Percentiles rank a stretch among this genome's conserved stretches.
Evolutionary conservation across 306 rosid species (phyloP).

Genomic region (Clitoria ternatea): DNA sequence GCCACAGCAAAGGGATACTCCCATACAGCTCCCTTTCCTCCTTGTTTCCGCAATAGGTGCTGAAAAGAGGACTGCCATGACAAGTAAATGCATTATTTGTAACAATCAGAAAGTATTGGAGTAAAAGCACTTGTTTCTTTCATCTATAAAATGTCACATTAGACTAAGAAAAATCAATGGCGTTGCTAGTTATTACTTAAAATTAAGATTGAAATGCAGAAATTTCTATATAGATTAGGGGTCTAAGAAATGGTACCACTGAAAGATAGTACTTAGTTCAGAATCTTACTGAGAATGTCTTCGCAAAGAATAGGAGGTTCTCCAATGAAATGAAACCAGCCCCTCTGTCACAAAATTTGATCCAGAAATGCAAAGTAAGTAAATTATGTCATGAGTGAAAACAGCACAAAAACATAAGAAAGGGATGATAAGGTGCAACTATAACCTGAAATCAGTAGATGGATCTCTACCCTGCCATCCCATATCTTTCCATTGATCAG

Average conservation of each 20-base stretch:
- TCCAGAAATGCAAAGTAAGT: conserved; percentile 1
- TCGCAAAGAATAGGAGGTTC: conserved; percentile 82
- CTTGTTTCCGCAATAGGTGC: conserved; percentile 61
- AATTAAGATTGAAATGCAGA: neutral
- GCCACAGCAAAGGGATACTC: conserved; percentile 91
- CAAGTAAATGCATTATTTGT: neutral
- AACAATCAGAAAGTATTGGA: neutral
- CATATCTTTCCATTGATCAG: conserved; percentile 97
- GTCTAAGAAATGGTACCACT: neutral
- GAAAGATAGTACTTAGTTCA: neutral
- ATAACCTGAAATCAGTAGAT: conserved; percentile 90
- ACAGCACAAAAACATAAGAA: neutral
- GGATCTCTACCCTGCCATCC: conserved; percentile 99
- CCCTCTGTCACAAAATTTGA: conserved; percentile 50
- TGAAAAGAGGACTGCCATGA: conserved; percentile 62
- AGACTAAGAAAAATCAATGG: neutral
- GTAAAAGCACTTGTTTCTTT: neutral
- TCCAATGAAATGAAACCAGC: conserved; percentile 95
- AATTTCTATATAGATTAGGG: neutral
- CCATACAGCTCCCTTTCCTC: conserved; percentile 69
- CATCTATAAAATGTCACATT: neutral
- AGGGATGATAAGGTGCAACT: conserved; percentile 2
- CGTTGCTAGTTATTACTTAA: neutral
- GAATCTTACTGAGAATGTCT: conserved; percentile 66
- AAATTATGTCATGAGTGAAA: neutral